phyloP scores from a whole-genome alignment of 2,329 filamentous ascomycete species.

The Rasamsonia emersonii region DNA sequence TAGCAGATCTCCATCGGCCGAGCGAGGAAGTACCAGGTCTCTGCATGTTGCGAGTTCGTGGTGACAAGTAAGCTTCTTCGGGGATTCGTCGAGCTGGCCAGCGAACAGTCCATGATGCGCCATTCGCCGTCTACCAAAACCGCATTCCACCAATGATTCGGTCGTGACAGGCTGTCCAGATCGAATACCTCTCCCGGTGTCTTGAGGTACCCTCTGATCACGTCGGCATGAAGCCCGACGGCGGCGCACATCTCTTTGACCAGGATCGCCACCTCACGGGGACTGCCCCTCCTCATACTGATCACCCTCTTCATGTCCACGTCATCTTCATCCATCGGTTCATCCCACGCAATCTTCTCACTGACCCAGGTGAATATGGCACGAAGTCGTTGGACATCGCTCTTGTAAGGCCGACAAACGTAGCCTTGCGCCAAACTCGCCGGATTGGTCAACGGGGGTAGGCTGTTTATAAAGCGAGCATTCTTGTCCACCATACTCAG shows the following conservation, averaged over 20 bases:
- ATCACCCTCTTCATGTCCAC: conserved; percentile 77
- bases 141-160: conserved; percentile 98
- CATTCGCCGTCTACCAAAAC: conserved; percentile 90
- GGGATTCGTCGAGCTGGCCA: conserved; percentile 86
- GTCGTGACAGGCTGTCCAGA: conserved; percentile 68
- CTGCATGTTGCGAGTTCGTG: conserved; percentile 59
- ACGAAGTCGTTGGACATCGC: conserved; percentile 82
- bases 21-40: conserved; percentile 89
- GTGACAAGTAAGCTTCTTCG: conserved; percentile 69
- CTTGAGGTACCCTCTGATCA: conserved; percentile 86
- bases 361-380: conserved; percentile 97
- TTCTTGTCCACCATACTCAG: conserved; percentile 90
- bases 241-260: conserved; percentile 91
- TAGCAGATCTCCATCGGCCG: conserved; percentile 86
- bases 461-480: conserved; percentile 74
- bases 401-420: conserved; percentile 87
- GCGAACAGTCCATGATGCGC: conserved; percentile 90
- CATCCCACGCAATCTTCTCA: conserved; percentile 93
- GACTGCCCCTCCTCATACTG: conserved; percentile 71
- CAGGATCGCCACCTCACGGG: conserved; percentile 79
- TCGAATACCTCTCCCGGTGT: conserved; percentile 76
- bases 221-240: conserved; percentile 77
- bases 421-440: conserved; percentile 80
- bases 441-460: conserved; percentile 75
- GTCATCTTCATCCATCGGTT: conserved; percentile 73